These are phyloP conservation scores for Aspergillus homomorphus DNA, from an alignment of 495 filamentous ascomycete genomes.

Conservation along the genomic window DNA sequence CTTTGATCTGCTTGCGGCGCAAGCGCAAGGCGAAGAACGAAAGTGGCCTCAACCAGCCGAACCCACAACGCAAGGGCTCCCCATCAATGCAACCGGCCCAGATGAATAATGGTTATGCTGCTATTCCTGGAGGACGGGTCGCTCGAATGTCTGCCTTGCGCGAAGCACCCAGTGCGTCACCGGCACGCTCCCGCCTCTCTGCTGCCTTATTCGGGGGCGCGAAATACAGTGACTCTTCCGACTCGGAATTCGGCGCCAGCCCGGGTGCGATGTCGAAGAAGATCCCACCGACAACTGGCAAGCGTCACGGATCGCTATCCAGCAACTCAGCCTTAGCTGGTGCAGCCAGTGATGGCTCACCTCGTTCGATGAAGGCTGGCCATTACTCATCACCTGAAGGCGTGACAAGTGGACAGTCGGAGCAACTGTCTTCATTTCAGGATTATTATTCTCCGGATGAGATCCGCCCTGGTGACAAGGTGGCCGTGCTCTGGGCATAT, in stretches of 20 bases:
- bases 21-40: constrained; percentile 58
- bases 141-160: constrained; percentile 95
- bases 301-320: constrained; percentile 83
- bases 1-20: constrained; percentile 56
- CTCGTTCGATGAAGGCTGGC: constrained; percentile 64
- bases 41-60: constrained; percentile 80
- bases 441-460: constrained; percentile 98
- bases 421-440: constrained; percentile 93
- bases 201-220: constrained; percentile 37
- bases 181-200: constrained; percentile 49
- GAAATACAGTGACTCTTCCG: constrained; percentile 69
- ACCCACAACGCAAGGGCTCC: constrained; percentile 63
- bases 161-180: constrained; percentile 57
- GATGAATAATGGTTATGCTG: constrained; percentile 62
- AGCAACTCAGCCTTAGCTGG: constrained; percentile 74
- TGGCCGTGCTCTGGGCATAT: constrained; percentile 94
- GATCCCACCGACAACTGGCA: constrained; percentile 62
- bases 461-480: constrained; percentile 86
- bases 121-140: constrained; percentile 83
- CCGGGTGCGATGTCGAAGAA: constrained; percentile 65
- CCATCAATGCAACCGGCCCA: constrained; percentile 48
- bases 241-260: constrained; percentile 78
- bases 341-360: constrained; percentile 69
- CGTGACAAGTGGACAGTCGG: constrained; percentile 82
- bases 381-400: constrained; percentile 82